Base-by-base conservation (phyloP, 1,284 basidiomycete species). In the Tilletia indica region DNA sequence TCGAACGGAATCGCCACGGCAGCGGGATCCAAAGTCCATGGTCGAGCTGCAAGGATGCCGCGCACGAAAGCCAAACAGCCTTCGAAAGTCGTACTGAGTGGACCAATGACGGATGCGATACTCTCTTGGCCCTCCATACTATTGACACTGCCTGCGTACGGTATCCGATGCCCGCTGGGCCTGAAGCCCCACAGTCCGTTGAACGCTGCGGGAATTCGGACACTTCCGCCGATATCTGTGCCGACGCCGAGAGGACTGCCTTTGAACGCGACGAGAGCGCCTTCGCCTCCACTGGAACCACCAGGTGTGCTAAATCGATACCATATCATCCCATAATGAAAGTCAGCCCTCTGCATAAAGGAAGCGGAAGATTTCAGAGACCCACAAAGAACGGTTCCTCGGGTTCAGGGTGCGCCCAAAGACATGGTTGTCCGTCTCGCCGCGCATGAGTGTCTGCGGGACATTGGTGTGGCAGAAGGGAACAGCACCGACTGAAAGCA, bases 341-440 rank as follows among this genome's bases (percentile, higher is more conserved):
- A 11, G n/a, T 25, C 34, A 70, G 31, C 38, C 12, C 21, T 14
- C 12, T 36, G 12, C 19, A 14, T 14, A 0, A 45, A 9, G 42
- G 14, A 45, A 14, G 42, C 42, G 42, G 42, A 14, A 14, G 42
- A 45, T 9, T 9, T 45, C 6, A 45, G 42, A 45, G 42, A 39
- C 68, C 88, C 39, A 88, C 82, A 36, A 79, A 82, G 4, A 51
- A 4, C 88, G 85, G 80, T 91, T 90, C 76, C 84, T 83, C 0
- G 89, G 90, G 77, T 91, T 92, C 42, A 86, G 74, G 0, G 91
- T 93, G 69, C 90, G 87, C 2, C 91, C 91, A 77, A 91, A 92
- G 45, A 89, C 84, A 72, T 88, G 87, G 80, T 67, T 87, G 87
- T 87, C 87, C 74, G 75, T 69, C 78, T 79, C 76, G 68, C 61